Evolutionary conservation across 2,329 filamentous ascomycete genomes (phyloP).

Genomic region (Fusarium oxysporum): DNA sequence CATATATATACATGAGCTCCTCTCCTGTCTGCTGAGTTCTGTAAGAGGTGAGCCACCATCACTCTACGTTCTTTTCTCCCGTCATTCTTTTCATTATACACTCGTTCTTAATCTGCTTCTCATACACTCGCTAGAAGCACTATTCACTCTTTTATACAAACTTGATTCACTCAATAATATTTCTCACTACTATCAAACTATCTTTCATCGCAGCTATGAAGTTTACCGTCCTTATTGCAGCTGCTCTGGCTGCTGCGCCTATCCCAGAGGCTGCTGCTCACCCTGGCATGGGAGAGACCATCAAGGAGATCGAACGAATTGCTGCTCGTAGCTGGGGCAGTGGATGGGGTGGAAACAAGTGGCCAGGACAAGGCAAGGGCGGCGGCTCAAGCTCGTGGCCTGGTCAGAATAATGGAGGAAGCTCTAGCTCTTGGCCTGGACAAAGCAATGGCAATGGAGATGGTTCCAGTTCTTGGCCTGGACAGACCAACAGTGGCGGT

Average conservation of each 20-base stretch:
- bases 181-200: background rate
- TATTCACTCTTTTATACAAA: background rate
- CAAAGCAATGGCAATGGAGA: background rate
- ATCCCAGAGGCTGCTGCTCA: conserved; percentile 32
- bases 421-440: background rate
- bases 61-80: conserved; percentile 16
- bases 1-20: conserved; percentile 15
- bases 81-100: conserved; percentile 12
- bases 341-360: conserved; percentile 17
- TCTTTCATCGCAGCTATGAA: conserved; percentile 40
- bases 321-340: conserved; percentile 33
- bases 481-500: too few relatives aligned
- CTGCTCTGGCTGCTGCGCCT: conserved; percentile 36
- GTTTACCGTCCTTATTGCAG: conserved; percentile 36
- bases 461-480: background rate
- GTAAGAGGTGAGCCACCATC: conserved; percentile 5
- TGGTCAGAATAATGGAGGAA: background rate
- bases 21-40: background rate
- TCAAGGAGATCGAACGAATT: conserved; percentile 37
- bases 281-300: conserved; percentile 40
- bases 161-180: conserved; percentile 5
- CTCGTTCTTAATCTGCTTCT: conserved; percentile 5
- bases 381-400: background rate
- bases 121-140: conserved; percentile 14
- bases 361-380: background rate